A percentile compares a stretch with the other conserved stretches of the same genome.
Evolutionary conservation across 208 protist genomes (phyloP).

Genomic region (Acanthamoeba healyi): DNA sequence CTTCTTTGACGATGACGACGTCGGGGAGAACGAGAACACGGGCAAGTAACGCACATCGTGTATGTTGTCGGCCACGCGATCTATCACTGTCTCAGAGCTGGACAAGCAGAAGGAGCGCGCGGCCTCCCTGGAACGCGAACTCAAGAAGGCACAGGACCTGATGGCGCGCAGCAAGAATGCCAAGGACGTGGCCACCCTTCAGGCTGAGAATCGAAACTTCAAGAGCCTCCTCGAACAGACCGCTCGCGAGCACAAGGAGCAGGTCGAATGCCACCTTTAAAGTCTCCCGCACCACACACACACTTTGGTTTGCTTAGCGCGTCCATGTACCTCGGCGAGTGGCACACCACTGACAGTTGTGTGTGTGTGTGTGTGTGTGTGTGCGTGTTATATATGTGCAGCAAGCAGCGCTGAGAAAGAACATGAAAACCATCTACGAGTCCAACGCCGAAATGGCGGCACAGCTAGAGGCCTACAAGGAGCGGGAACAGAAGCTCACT

Average conservation of each 20-base stretch:
- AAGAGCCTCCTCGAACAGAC: conserved; percentile 43
- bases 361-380: neutral
- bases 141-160: conserved; percentile 14
- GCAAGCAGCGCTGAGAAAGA: conserved; percentile 43
- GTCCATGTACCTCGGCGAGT: no score
- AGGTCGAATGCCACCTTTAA: neutral
- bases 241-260: conserved; percentile 33
- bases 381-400: neutral
- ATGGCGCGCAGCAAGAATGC: conserved; percentile 20
- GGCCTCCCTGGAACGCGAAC: conserved; percentile 8
- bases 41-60: neutral
- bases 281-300: neutral
- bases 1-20: no score
- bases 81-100: neutral
- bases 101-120: conserved; percentile 11
- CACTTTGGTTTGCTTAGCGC: no score
- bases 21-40: no score
- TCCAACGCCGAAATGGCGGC: conserved; percentile 12
- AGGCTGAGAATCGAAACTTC: conserved; percentile 39
- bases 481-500: neutral
- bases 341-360: neutral
- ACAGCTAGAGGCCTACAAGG: conserved; percentile 18
- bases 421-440: conserved; percentile 51
- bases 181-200: neutral
- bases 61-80: neutral